Percentiles rank a stretch among this genome's conserved stretches.
Evolutionary conservation across 2,329 filamentous ascomycete species (phyloP).

Genomic region (Gyromitra esculenta): DNA sequence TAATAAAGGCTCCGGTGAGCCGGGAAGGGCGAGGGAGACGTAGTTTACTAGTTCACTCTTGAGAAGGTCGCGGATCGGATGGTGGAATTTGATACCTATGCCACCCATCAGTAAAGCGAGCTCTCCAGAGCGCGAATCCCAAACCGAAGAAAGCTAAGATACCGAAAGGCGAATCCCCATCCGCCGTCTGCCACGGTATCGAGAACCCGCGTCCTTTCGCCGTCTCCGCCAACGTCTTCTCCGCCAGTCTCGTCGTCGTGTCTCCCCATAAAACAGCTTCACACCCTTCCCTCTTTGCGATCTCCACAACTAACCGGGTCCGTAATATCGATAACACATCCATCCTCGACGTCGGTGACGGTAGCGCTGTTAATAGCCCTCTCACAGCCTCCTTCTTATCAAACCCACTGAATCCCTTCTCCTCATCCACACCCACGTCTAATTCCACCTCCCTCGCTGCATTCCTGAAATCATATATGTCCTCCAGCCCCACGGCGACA

Average conservation of each 20-base stretch:
- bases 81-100: slow-evolving; percentile 67
- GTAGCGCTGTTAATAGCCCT: slow-evolving; percentile 69
- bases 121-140: background rate
- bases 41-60: slow-evolving; percentile 81
- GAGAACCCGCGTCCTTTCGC: slow-evolving; percentile 89
- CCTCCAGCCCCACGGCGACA: slow-evolving; percentile 71
- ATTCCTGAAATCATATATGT: slow-evolving; percentile 65
- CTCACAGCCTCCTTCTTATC: slow-evolving; percentile 64
- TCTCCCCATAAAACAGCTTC: slow-evolving; percentile 82
- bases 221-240: slow-evolving; percentile 84
- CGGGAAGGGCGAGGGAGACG: slow-evolving; percentile 62
- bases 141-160: background rate
- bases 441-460: slow-evolving; percentile 58
- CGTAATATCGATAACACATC: slow-evolving; percentile 78
- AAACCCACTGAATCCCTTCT: slow-evolving; percentile 19
- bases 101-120: background rate
- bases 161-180: slow-evolving; percentile 72
- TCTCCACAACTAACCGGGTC: slow-evolving; percentile 74
- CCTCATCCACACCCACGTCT: slow-evolving; percentile 8
- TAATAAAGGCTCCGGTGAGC: slow-evolving; percentile 49
- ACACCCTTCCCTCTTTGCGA: slow-evolving; percentile 70
- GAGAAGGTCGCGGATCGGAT: slow-evolving; percentile 85
- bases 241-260: slow-evolving; percentile 86
- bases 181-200: slow-evolving; percentile 81
- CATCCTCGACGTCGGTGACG: slow-evolving; percentile 77